These are phyloP conservation scores for Blastomyces percursus DNA, from an alignment of 2,329 filamentous ascomycete genomes.

Conservation along the genomic window DNA sequence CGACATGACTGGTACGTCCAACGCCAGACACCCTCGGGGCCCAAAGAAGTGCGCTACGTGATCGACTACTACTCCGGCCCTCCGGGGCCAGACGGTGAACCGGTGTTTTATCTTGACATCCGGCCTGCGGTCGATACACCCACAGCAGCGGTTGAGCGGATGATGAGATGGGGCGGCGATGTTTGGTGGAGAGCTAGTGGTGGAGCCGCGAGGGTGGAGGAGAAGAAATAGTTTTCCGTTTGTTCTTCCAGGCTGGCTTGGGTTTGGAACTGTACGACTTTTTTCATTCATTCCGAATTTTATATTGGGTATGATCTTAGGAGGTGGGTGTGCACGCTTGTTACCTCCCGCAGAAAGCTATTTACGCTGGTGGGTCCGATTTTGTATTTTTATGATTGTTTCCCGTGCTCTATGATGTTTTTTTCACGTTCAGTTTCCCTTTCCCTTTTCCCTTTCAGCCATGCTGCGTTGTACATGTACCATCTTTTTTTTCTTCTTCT, in stretches of 20 bases:
- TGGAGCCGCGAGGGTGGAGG: conserved; percentile 45
- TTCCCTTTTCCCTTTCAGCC: background rate
- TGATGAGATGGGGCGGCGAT: conserved; percentile 83
- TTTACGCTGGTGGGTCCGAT: background rate
- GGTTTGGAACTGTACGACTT: background rate
- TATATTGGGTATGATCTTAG: background rate
- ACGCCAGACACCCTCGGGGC: conserved; percentile 53
- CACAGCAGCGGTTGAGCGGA: conserved; percentile 64
- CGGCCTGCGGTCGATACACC: conserved; percentile 77
- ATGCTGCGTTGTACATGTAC: background rate
- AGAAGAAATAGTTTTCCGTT: background rate
- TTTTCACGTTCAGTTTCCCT: background rate
- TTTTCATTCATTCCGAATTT: background rate
- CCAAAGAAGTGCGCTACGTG: conserved; percentile 78
- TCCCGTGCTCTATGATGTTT: background rate
- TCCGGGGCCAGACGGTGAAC: conserved; percentile 73
- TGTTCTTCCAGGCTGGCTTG: background rate
- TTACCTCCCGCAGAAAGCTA: background rate
- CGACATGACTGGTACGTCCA: conserved; percentile 95
- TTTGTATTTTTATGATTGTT: background rate
- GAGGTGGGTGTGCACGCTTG: background rate
- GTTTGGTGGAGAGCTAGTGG: conserved; percentile 87
- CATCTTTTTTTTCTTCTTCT: background rate
- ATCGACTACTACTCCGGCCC: conserved; percentile 93
- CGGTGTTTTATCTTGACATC: conserved; percentile 92